phyloP scores from a whole-genome alignment of 2,329 filamentous ascomycete genomes.

The Emmonsiellopsis sp. region DNA sequence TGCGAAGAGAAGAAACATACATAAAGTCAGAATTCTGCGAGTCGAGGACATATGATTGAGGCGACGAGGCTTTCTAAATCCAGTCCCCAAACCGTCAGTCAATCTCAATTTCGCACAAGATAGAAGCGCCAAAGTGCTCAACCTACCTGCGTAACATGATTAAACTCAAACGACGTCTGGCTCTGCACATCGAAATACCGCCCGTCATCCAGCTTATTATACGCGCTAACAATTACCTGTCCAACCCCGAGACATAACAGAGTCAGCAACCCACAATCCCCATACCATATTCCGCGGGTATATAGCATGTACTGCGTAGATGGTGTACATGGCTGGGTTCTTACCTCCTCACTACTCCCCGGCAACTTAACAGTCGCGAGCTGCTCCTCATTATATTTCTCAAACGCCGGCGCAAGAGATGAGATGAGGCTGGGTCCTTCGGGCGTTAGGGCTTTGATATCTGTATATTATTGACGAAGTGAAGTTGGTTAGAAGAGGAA shows the following conservation, averaged over 20 bases:
- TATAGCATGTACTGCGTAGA: neutral
- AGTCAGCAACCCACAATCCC: neutral
- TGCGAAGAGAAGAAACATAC: conserved; percentile 42
- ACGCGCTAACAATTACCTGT: conserved; percentile 61
- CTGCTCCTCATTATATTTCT: conserved; percentile 95
- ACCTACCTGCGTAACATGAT: conserved; percentile 67
- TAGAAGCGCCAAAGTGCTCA: neutral
- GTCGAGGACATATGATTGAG: conserved; percentile 71
- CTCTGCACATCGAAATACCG: conserved; percentile 87
- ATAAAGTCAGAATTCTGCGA: conserved; percentile 68
- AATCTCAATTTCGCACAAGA: neutral
- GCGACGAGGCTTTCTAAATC: conserved; percentile 67
- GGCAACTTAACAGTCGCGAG: conserved; percentile 83
- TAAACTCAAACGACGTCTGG: conserved; percentile 79
- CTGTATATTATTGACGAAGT: conserved; percentile 37
- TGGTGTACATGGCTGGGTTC: conserved; percentile 10
- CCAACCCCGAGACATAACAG: neutral
- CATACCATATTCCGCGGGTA: neutral
- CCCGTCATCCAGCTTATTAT: conserved; percentile 71
- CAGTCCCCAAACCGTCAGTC: neutral
- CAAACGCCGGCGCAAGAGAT: conserved; percentile 72
- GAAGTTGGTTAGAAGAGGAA: neutral
- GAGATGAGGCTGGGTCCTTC: conserved; percentile 59
- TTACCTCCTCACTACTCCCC: conserved; percentile 68
- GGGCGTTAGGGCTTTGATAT: conserved; percentile 78